Base-by-base conservation (phyloP, 176 grass and related monocot genomes). In the Bothriochloa decipiens region DNA sequence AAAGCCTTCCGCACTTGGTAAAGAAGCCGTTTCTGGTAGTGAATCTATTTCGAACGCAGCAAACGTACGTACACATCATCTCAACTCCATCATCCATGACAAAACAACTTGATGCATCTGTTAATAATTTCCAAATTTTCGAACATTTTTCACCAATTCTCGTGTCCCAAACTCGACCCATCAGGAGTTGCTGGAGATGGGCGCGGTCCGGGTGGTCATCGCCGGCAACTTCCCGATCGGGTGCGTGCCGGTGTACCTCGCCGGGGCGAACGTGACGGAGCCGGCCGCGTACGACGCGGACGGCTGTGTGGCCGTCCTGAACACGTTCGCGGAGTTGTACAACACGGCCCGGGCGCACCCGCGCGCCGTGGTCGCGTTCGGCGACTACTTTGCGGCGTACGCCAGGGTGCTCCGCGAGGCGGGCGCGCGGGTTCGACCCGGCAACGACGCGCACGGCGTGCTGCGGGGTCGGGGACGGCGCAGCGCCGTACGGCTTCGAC, bases 221-320 rank as follows among this genome's bases (percentile, higher is more conserved):
- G 92, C 90, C 0, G 92, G 95, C 45, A 94, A 97, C 81, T 88
- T 94, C 41, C 92, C 95, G 14, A 81, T 91, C 15, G 90, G 92
- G 17, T 97, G 95, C 82, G 32, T 75, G 70, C 95, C 92, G 46
- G 89, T 84, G 29, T 97, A 97, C 79, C 87, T 92, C 55, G 42
- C 88, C 20, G 75, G 81, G 74, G 88, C 70, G 76, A 80, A 68
- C 88, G 57, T 28, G 18, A 40, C 52, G 4, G 74, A 85, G 15
- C 15, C 83, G 8, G 15, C 61, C 0, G 81, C 60, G 20, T 91
- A 80, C 64, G 95, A 97, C 42, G 79, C 45, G 46, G 65, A 84
- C 28, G 83, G 84, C 22, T 94, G 92, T 80, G 71, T 97, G 37
- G 79, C 43, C 26, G 57, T 33, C 11, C 92, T 89, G 49, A 94